Evolutionary conservation across 2,329 filamentous ascomycete genomes (phyloP), one percentile per base, ranked within the genome.

Genomic region (Sclerotinia subarctica): DNA sequence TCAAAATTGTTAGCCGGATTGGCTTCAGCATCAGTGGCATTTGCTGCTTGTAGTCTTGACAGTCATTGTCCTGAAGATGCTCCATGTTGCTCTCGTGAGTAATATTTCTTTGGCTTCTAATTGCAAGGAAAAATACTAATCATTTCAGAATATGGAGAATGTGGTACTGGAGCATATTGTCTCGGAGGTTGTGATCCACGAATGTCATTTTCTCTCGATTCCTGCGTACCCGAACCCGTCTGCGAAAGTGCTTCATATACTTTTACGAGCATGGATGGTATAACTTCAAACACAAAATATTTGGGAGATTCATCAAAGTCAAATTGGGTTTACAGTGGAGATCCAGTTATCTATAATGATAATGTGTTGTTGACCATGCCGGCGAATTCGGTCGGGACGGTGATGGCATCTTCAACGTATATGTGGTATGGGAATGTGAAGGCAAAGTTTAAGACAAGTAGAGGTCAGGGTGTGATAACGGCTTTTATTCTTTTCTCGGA

Each of bases 351-450:
- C 44, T 89, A 89, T 80, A 82, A 91, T 68, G 86, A 88, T 77
- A 87, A 88, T 71, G 82, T 95, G 2, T 83, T 97, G 64, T 83
- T 99, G 76, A 98, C 94, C 73, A 97, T 99, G 94, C 88, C 92
- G 53, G 86, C 90, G 72, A 85, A 90, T 74, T 94, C 91, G 46
- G 90, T 92, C 52, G 95, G 95, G 67, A 97, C 95, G 13, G 87
- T 99, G 57, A 81, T 99, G 67, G 91, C 93, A 32, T 89, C 86
- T 72, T 84, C 86, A 10, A 94, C 93, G 68, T 98, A 97, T 81
- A 89, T 99, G 80, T 98, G 95, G 95, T 99, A 98, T 79, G 95
- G 95, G 77, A 97, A 91, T 79, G 89, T 97, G 75, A 91, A 90
- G 78, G 93, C 92, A 66, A 91, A 83, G 68, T 83, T 98, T 79